Conservation (phyloP, 2,329 filamentous ascomycete species). For the Aspergillus uvarum region DNA sequence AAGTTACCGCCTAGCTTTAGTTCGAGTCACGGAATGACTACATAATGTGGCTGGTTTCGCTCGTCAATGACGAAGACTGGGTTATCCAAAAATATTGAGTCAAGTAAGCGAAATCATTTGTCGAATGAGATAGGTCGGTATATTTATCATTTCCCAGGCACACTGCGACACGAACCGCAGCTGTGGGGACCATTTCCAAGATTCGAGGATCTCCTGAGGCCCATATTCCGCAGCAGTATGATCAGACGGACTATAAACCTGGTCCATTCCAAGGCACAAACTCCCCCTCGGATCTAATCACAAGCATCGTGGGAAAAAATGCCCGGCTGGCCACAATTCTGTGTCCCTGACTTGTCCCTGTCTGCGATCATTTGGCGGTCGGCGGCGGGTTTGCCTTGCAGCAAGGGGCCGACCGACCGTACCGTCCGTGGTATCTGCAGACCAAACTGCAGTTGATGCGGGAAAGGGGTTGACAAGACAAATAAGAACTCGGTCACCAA, state of each 20-base stretch:
- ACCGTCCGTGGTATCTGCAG: neutral
- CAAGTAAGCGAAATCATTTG: too few species aligned
- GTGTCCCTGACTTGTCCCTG: neutral
- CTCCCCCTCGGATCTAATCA: constrained; percentile 4
- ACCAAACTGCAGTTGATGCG: neutral
- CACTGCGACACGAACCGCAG: neutral
- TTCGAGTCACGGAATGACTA: neutral
- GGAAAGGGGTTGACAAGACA: too few species aligned
- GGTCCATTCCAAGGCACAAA: neutral
- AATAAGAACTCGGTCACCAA: neutral
- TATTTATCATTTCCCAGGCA: neutral
- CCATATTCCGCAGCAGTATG: neutral
- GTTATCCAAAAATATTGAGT: too few species aligned
- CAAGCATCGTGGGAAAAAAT: neutral
- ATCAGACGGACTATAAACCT: constrained; percentile 5
- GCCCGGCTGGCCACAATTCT: neutral
- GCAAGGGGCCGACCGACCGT: neutral
- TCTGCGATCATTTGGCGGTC: neutral
- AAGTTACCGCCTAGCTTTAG: neutral
- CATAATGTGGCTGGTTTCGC: neutral
- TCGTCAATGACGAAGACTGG: neutral
- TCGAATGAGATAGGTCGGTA: too few species aligned
- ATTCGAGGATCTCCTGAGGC: neutral
- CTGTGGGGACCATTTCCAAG: neutral
- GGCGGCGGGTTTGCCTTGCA: neutral